Percentiles rank a stretch among this genome's conserved stretches.
Conservation (phyloP, 495 filamentous ascomycete species). For the Hypoxylon subgilvum region DNA sequence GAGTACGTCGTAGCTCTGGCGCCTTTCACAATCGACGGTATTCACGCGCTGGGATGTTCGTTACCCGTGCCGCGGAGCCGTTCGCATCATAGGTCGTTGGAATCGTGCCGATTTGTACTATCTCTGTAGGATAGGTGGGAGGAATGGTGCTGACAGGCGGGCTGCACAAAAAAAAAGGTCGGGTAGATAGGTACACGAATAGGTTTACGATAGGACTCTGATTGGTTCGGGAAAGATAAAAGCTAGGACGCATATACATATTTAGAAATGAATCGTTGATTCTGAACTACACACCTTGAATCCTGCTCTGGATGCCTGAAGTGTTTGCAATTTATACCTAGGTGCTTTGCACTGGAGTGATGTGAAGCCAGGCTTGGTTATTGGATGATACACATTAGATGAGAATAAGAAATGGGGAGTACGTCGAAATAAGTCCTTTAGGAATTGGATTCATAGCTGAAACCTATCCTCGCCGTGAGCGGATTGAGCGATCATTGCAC, state of each 20-base stretch:
- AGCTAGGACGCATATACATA: conserved; percentile 7
- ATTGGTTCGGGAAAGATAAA: conserved; percentile 11
- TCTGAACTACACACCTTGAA: neutral
- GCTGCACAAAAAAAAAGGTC: neutral
- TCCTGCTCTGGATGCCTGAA: too few species aligned
- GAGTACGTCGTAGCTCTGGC: conserved; percentile 29
- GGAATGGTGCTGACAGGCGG: neutral
- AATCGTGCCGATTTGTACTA: conserved; percentile 24
- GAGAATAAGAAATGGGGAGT: too few species aligned
- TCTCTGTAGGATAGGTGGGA: neutral
- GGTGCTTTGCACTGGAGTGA: too few species aligned
- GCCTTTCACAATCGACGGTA: neutral
- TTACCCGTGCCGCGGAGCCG: conserved; percentile 20
- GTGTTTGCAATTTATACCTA: too few species aligned
- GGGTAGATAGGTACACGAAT: conserved; percentile 26
- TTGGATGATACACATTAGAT: too few species aligned
- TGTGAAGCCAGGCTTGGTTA: too few species aligned
- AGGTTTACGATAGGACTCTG: conserved; percentile 10
- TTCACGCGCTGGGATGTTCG: conserved; percentile 11
- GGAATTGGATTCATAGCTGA: too few species aligned
- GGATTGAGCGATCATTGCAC: too few species aligned
- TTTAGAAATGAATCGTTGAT: conserved; percentile 13
- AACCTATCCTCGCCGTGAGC: too few species aligned
- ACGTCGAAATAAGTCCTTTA: too few species aligned
- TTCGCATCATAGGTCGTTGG: neutral